phyloP scores from a whole-genome alignment of 495 filamentous ascomycete species.

The Lindgomyces ingoldianus region DNA sequence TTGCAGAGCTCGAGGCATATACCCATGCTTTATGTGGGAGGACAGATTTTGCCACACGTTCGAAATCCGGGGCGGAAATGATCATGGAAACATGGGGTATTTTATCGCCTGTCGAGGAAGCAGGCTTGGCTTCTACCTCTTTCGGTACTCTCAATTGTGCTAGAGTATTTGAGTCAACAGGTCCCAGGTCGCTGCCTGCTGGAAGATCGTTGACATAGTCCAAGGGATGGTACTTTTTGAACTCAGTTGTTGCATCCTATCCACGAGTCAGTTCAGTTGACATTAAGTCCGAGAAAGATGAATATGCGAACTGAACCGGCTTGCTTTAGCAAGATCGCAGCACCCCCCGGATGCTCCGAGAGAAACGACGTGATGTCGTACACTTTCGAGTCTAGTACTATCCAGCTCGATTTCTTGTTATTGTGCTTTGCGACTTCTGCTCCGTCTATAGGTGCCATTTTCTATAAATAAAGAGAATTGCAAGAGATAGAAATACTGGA shows the following conservation, averaged over 20 bases:
- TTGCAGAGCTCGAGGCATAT: slow-evolving; percentile 36
- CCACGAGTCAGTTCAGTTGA: neutral
- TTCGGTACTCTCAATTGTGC: slow-evolving; percentile 16
- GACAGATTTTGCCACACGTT: slow-evolving; percentile 22
- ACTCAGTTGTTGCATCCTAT: slow-evolving; percentile 30
- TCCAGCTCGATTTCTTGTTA: slow-evolving; percentile 76
- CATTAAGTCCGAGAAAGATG: neutral
- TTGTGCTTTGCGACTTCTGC: slow-evolving; percentile 77
- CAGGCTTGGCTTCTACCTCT: neutral
- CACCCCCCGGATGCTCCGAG: slow-evolving; percentile 79
- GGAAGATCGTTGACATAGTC: slow-evolving; percentile 32
- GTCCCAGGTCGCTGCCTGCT: slow-evolving; percentile 8
- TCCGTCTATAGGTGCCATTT: slow-evolving; percentile 24
- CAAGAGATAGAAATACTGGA: neutral
- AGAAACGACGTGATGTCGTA: slow-evolving; percentile 88
- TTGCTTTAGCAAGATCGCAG: slow-evolving; percentile 78
- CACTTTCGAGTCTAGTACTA: slow-evolving; percentile 79
- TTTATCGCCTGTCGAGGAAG: neutral
- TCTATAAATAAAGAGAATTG: neutral
- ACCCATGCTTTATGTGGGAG: slow-evolving; percentile 24
- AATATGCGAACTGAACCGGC: slow-evolving; percentile 55
- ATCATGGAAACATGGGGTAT: slow-evolving; percentile 26
- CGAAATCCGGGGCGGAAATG: slow-evolving; percentile 31
- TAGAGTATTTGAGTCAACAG: slow-evolving; percentile 28
- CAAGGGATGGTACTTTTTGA: slow-evolving; percentile 32